Evolutionary conservation across 2,329 filamentous ascomycete genomes (phyloP), one percentile per base, ranked within the genome.

Genomic region (Colletotrichum ledebouriae): DNA sequence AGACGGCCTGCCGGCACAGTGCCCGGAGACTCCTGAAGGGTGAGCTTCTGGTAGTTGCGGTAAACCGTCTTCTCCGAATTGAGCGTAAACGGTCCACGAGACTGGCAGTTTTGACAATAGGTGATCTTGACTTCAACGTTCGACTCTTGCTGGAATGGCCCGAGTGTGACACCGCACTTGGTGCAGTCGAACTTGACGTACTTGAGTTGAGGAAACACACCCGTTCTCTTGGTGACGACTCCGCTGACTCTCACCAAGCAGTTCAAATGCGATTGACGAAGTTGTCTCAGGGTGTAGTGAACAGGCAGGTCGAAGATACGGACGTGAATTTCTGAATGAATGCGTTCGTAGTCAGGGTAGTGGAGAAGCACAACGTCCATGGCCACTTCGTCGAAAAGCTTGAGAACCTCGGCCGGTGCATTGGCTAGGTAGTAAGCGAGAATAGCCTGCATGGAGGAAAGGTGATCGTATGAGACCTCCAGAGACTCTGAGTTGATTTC

Each of bases 1-100:
- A 99, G 87, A 79, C 96, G 94, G 75, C 96, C 96, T 41, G 97
- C 94, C 4, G 96, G 97, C 3, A 99, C 96, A 6, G 96, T 98
- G 62, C 96, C 97, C 4, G 96, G 96, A 0, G 97, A 97, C 79
- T 99, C 96, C 76, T 99, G 96, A 12, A 99, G 87, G 0, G 96
- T 99, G 74, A 99, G 85, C 78, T 98, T 99, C 79, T 99, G 96
- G 81, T 98, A 99, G 80, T 99, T 99, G 71, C 96, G 92, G 82
- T 99, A 99, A 15, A 99, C 92, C 0, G 96, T 99, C 85, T 97
- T 97, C 78, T 98, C 96, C 4, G 94, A 96, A 82, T 98, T 98
- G 72, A 99, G 84, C 0, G 91, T 97, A 77, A 99, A 99, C 0
- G 96, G 97, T 0, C 96, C 96, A 46, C 94, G 90, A 44, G 94